Percentiles rank a stretch among this genome's conserved stretches.
Evolutionary conservation across 805 yeast species (phyloP).

Genomic region (Pichia deserticola): DNA sequence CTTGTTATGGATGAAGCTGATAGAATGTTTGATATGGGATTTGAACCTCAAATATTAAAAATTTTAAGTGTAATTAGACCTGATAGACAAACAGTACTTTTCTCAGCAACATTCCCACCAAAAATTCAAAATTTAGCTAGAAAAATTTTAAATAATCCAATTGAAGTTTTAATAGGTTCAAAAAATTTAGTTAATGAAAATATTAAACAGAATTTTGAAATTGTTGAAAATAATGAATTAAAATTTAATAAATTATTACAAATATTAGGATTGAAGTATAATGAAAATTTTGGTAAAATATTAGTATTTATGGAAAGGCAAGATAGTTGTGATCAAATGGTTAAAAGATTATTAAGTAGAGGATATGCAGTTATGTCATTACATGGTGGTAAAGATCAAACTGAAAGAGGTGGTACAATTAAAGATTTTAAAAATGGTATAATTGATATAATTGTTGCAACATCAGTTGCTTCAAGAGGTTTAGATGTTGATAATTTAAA

Average conservation of each 20-base stretch:
- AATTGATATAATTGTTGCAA: slow-evolving; percentile 68
- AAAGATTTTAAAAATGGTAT: slow-evolving; percentile 58
- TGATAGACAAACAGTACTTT: slow-evolving; percentile 81
- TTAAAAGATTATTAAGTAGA: slow-evolving; percentile 42
- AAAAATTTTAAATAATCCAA: slow-evolving; percentile 53
- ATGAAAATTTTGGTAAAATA: slow-evolving; percentile 40
- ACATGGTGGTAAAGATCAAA: slow-evolving; percentile 90
- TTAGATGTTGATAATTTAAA: slow-evolving; percentile 83
- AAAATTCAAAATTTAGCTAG: slow-evolving; percentile 72
- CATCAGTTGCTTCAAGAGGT: slow-evolving; percentile 93
- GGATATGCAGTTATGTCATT: slow-evolving; percentile 59
- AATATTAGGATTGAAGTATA: slow-evolving; percentile 39
- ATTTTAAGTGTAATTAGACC: slow-evolving; percentile 60
- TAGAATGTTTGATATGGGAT: slow-evolving; percentile 93
- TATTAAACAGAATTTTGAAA: slow-evolving; percentile 62
- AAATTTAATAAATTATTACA: slow-evolving; percentile 53
- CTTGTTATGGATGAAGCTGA: slow-evolving; percentile 96
- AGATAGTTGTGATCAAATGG: slow-evolving; percentile 69
- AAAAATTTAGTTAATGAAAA: slow-evolving; percentile 75
- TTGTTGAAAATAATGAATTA: slow-evolving; percentile 40
- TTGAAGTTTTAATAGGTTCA: slow-evolving; percentile 75
- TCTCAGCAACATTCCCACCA: slow-evolving; percentile 89
- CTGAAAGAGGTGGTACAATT: slow-evolving; percentile 71
- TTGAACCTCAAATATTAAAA: slow-evolving; percentile 89
- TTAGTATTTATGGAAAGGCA: slow-evolving; percentile 87